Conservation (phyloP, 2,329 filamentous ascomycete genomes). For the Pseudofabraea citricarpa region DNA sequence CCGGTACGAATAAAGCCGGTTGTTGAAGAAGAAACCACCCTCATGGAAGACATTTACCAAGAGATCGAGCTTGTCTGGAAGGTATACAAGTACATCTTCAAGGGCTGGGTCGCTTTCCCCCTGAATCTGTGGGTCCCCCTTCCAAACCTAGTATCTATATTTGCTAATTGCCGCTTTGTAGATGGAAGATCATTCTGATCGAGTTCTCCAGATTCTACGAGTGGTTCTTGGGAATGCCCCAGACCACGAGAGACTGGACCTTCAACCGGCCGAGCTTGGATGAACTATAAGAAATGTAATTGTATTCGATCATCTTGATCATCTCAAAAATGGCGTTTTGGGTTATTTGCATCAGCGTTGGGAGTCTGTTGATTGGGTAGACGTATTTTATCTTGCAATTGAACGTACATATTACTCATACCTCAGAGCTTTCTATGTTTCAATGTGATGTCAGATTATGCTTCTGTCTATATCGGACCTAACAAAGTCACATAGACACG, state of each 20-base stretch:
- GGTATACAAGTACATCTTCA: conserved; percentile 62
- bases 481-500: too few species aligned
- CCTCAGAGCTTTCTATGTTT: background rate
- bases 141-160: background rate
- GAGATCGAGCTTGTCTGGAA: conserved; percentile 62
- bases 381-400: background rate
- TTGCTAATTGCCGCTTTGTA: conserved; percentile 25
- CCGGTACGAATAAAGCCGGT: conserved; percentile 17
- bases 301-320: too few species aligned
- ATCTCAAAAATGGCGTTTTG: background rate
- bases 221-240: conserved; percentile 59
- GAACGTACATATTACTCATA: background rate
- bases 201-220: conserved; percentile 53
- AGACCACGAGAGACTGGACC: conserved; percentile 51
- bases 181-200: conserved; percentile 44
- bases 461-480: background rate
- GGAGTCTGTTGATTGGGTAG: conserved; percentile 4
- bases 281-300: conserved; percentile 36
- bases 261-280: conserved; percentile 27
- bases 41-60: conserved; percentile 50
- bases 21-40: conserved; percentile 13
- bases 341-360: conserved; percentile 10
- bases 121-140: conserved; percentile 57
- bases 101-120: conserved; percentile 67
- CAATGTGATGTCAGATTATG: background rate